Base-by-base conservation (phyloP, 1,284 basidiomycete species). In the Apiotrichum laibachii region DNA sequence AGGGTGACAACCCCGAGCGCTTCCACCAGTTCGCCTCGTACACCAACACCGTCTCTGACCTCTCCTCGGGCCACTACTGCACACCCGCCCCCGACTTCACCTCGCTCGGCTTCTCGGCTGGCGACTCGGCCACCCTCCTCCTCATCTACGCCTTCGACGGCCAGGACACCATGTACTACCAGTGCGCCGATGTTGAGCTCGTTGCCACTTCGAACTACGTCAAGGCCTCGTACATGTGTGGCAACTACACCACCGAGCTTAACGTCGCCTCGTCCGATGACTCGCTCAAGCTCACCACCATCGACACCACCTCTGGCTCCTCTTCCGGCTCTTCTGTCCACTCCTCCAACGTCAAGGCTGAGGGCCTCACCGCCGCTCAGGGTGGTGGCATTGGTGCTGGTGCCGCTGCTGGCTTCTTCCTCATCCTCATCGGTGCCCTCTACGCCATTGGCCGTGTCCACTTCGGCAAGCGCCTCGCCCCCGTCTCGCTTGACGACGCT, bases 1-100 rank as follows among this genome's bases (percentile, higher is more conserved):
- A 65, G 47, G 62, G 65, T 44, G 43, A 64, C 37, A 56, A 68
- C 51, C 68, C 68, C 12, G 53, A 58, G 16, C 44, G 46, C 19
- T 70, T 70, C 64, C 68, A 70, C 55, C 56, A 55, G 7, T 70
- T 70, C 59, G 52, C 53, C 33, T 62, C 60, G 33, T 70, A 63
- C 56, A 55, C 68, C 53, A 53, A 65, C 19, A 62, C 67, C 35
- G 26, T 72, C 42, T 35, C 52, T 11, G 62, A 65, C 60, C 50
- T 71, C 9, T 57, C 51, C 16, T 51, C 60, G 2, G 71, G 71
- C 26, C 65, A 71, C 46, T 69, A 61, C 60, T 72, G 71, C 58
- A 52, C 63, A 35, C 31, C 57, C 15, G 69, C 55, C 18, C 71
- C 71, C 16, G 71, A 72, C 65, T 71, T 72, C 47, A 37, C 55